These are phyloP conservation scores for Globisporangium canariense DNA, from an alignment of 352 stramenopile genomes.

Conservation along the genomic window DNA sequence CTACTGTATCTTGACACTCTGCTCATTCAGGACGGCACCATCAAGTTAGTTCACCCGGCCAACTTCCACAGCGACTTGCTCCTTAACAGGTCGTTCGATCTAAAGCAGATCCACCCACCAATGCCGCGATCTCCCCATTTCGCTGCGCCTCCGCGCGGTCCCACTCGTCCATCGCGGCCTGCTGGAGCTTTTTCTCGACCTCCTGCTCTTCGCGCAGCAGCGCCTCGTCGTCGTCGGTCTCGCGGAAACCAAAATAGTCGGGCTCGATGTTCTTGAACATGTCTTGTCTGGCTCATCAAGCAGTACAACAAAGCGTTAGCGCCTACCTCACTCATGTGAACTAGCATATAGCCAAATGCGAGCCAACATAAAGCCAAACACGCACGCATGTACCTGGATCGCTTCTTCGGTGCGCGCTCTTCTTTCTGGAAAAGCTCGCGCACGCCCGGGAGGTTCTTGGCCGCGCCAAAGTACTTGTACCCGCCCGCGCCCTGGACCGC, in stretches of 20 bases:
- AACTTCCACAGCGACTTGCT: too few species aligned
- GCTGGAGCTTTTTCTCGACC: conserved; percentile 40
- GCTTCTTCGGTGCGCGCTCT: conserved; percentile 52
- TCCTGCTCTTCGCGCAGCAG: conserved; percentile 44
- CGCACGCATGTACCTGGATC: conserved; percentile 24
- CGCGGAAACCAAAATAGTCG: conserved; percentile 78
- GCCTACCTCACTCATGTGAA: not conserved
- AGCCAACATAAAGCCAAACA: not conserved
- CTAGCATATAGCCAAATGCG: too few species aligned
- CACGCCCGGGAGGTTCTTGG: conserved; percentile 95
- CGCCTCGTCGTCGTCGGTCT: conserved; percentile 54
- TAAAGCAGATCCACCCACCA: conserved; percentile 23
- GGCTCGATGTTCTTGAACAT: conserved; percentile 90
- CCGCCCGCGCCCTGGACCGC: conserved; percentile 65
- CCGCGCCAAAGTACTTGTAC: conserved; percentile 97
- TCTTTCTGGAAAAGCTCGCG: conserved; percentile 92
- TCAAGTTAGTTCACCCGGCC: too few species aligned
- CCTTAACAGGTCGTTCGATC: not conserved
- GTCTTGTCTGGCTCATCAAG: conserved; percentile 40
- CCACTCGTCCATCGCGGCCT: conserved; percentile 56
- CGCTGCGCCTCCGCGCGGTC: conserved; percentile 43
- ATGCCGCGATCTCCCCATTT: conserved; percentile 29
- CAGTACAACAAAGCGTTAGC: not conserved
- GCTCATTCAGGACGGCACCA: not conserved
- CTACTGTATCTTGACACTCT: conserved; percentile 17